Evolutionary conservation across 805 yeast species (phyloP).

Genomic region (Priceomyces melissophilus): DNA sequence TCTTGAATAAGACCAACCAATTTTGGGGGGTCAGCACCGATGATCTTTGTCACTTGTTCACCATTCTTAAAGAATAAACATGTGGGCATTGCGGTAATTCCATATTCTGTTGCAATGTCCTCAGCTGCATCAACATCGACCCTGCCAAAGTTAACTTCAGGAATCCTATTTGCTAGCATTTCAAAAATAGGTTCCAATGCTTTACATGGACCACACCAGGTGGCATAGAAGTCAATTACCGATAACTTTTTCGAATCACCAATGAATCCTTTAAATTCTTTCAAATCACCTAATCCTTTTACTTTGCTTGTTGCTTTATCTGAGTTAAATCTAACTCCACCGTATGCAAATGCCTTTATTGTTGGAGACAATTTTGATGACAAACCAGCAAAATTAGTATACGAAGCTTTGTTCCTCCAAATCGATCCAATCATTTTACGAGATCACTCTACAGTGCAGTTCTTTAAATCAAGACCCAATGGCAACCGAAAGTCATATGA

Average conservation of each 20-base stretch:
- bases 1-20: slow-evolving; percentile 26
- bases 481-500: too few species aligned
- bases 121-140: slow-evolving; percentile 65
- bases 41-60: slow-evolving; percentile 49
- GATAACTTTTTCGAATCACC: slow-evolving; percentile 23
- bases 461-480: too few species aligned
- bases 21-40: slow-evolving; percentile 60
- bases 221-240: slow-evolving; percentile 40
- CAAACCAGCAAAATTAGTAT: too few species aligned
- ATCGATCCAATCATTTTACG: background rate
- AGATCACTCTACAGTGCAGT: too few species aligned
- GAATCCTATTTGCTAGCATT: slow-evolving; percentile 30
- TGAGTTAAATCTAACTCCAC: slow-evolving; percentile 4
- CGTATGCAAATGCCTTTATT: too few species aligned
- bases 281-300: slow-evolving; percentile 24
- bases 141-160: slow-evolving; percentile 59
- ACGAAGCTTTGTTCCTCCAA: background rate
- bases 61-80: slow-evolving; percentile 62
- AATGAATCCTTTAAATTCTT: slow-evolving; percentile 23
- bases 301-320: slow-evolving; percentile 13
- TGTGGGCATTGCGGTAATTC: slow-evolving; percentile 75
- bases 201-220: slow-evolving; percentile 47
- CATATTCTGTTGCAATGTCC: slow-evolving; percentile 60
- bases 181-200: slow-evolving; percentile 38
- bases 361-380: too few species aligned